These are phyloP conservation scores for Prototheca cutis DNA, from an alignment of 163 green algal species.

Conservation along the genomic window DNA sequence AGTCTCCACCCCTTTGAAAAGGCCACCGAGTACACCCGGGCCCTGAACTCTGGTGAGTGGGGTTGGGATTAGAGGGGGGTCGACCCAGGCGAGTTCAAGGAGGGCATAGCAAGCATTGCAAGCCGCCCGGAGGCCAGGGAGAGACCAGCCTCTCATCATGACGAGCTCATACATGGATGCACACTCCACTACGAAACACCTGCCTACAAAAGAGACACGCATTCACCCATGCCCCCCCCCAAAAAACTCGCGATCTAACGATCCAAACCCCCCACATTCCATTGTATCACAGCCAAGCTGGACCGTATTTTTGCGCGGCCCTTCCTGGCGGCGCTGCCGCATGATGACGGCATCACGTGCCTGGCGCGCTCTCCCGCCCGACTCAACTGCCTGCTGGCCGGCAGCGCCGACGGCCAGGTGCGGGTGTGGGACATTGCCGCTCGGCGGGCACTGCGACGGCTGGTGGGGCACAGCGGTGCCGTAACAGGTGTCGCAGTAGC, in stretches of 20 bases:
- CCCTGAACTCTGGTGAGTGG: conserved; percentile 76
- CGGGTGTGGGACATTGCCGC: conserved; percentile 47
- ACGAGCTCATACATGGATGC: no score
- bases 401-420: conserved; percentile 63
- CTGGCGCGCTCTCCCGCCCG: conserved; percentile 65
- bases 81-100: no score
- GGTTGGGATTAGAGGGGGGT: no score
- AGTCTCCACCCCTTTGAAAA: conserved; percentile 86
- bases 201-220: no score
- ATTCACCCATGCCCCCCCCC: neutral
- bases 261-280: neutral
- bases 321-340: conserved; percentile 78
- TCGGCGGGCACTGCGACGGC: conserved; percentile 45
- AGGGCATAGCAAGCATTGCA: no score
- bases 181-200: no score
- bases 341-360: conserved; percentile 83
- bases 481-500: conserved; percentile 74
- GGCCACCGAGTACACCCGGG: conserved; percentile 86
- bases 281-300: conserved; percentile 36
- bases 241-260: neutral
- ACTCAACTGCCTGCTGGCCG: conserved; percentile 73
- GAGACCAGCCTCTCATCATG: no score
- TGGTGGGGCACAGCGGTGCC: conserved; percentile 69
- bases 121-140: no score
- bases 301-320: conserved; percentile 91